A percentile compares a stretch with the other conserved stretches of the same genome.
phyloP scores from a whole-genome alignment of 2,329 filamentous ascomycete genomes.

The Epicoccum nigrum region DNA sequence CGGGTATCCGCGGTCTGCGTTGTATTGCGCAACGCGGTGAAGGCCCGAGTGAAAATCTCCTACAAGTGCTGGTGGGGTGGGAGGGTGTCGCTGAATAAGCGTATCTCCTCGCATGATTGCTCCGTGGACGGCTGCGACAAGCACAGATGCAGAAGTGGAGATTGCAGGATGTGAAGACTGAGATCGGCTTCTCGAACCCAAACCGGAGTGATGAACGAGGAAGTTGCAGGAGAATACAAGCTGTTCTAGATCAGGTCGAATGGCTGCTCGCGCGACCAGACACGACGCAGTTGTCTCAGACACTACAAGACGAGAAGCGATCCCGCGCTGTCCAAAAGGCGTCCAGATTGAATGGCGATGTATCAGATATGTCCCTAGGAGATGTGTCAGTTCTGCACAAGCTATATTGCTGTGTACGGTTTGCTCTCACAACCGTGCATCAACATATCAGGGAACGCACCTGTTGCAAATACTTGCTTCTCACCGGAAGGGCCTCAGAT shows the following conservation, averaged over 20 bases:
- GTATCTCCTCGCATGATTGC: constrained; percentile 44
- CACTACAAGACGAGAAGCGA: constrained; percentile 2
- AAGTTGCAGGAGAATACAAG: too few species aligned
- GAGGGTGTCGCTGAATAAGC: constrained; percentile 45
- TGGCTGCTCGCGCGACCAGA: constrained; percentile 5
- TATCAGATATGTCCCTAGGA: constrained; percentile 23
- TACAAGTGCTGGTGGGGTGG: constrained; percentile 43
- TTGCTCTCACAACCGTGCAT: constrained; percentile 46
- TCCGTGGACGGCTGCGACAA: too few species aligned
- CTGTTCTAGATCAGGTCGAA: too few species aligned
- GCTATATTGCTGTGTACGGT: constrained; percentile 29
- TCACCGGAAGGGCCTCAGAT: constrained; percentile 33
- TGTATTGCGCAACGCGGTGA: constrained; percentile 52
- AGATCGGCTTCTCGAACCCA: not conserved
- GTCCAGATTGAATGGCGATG: not conserved
- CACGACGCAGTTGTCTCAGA: constrained; percentile 10
- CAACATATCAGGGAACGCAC: constrained; percentile 42
- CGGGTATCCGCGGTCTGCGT: constrained; percentile 46
- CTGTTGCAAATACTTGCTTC: constrained; percentile 41
- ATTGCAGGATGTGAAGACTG: constrained; percentile 5
- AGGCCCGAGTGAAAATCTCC: constrained; percentile 46
- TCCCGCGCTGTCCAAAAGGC: constrained; percentile 9
- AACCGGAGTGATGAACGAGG: constrained; percentile 14
- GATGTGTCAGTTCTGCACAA: constrained; percentile 34
- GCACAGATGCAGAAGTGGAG: constrained; percentile 9